Conservation (phyloP, 2,329 filamentous ascomycete genomes). For the Paraconiothyrium brasiliense region DNA sequence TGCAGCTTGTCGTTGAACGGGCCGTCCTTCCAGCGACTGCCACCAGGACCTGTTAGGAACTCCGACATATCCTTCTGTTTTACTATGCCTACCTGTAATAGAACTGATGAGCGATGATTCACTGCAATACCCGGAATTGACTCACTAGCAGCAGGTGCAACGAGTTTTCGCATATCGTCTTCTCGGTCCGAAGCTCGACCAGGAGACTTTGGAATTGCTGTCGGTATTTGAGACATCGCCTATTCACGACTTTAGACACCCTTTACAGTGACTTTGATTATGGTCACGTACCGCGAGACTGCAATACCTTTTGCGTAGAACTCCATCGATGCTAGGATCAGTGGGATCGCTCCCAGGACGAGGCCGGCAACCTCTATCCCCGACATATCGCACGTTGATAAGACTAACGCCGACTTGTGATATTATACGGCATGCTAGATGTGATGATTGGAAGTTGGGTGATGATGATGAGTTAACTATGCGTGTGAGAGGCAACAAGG, state of each 20-base stretch:
- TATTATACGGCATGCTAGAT: too few relatives aligned
- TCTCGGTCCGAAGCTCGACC: slow-evolving; percentile 31
- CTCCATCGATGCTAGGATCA: slow-evolving; percentile 45
- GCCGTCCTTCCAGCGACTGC: slow-evolving; percentile 30
- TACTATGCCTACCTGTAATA: slow-evolving; percentile 23
- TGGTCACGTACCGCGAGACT: slow-evolving; percentile 24
- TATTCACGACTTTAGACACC: slow-evolving; percentile 4
- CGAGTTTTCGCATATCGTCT: slow-evolving; percentile 40
- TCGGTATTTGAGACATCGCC: slow-evolving; percentile 33
- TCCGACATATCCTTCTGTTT: slow-evolving; percentile 29
- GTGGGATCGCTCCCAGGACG: slow-evolving; percentile 44
- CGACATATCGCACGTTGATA: slow-evolving; percentile 5
- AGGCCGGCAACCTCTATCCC: slow-evolving; percentile 36
- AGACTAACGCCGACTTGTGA: too few relatives aligned
- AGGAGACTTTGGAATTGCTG: slow-evolving; percentile 33
- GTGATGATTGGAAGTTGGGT: too few relatives aligned
- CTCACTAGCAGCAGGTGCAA: slow-evolving; percentile 33
- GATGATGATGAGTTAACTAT: not conserved
- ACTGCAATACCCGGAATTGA: not conserved
- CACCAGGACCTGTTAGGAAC: slow-evolving; percentile 32
- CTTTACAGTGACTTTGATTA: too few relatives aligned
- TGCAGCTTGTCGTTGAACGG: slow-evolving; percentile 26
- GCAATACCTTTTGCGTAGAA: slow-evolving; percentile 44
- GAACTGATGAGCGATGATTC: not conserved
- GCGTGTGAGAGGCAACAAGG: not conserved